Conservation (phyloP, 2,329 filamentous ascomycete species). For the Nectriaceae sp. region DNA sequence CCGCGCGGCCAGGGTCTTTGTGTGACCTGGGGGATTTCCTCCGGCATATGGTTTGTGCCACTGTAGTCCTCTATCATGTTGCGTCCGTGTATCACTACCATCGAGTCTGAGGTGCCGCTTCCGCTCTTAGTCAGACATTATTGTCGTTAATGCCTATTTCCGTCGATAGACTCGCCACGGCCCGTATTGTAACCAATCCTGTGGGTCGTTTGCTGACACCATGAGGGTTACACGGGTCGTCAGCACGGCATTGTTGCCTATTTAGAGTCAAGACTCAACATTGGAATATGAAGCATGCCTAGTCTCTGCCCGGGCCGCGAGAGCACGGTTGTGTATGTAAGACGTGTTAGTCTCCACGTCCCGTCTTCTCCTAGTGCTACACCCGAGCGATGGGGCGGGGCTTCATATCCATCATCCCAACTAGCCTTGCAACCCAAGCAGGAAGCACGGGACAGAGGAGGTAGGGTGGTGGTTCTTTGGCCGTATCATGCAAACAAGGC, state of each 20-base stretch:
- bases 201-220: not conserved
- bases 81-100: not conserved
- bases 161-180: slow-evolving; percentile 1
- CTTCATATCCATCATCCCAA: slow-evolving; percentile 10
- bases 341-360: slow-evolving; percentile 9
- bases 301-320: too few species aligned
- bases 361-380: slow-evolving; percentile 3
- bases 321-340: too few species aligned
- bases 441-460: not conserved
- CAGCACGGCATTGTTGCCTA: not conserved
- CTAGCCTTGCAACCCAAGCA: slow-evolving; percentile 4
- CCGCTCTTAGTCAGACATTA: slow-evolving; percentile 14
- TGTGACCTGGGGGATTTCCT: not conserved
- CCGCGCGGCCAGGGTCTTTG: not conserved
- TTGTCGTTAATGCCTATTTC: not conserved
- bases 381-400: slow-evolving; percentile 11
- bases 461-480: too few species aligned
- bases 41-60: not conserved
- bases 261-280: not conserved
- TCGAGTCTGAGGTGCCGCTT: not conserved
- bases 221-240: not conserved
- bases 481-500: too few species aligned
- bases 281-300: slow-evolving; percentile 4
- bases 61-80: not conserved
- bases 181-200: slow-evolving; percentile 8